Conservation (phyloP, 2,329 filamentous ascomycete genomes). For the Macroventuria anomochaeta region DNA sequence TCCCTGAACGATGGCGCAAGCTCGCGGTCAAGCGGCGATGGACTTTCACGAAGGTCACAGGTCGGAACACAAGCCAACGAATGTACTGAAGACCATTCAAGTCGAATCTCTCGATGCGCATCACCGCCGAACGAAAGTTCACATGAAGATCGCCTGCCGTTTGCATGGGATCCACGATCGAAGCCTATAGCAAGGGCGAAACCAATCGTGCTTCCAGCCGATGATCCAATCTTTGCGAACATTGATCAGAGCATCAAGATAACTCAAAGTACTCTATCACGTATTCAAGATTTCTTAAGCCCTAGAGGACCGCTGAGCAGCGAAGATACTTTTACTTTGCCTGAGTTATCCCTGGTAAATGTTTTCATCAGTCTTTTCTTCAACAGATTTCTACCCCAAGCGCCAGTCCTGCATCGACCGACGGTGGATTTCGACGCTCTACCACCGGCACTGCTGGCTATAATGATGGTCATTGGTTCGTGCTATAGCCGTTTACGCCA, state of each 20-base stretch:
- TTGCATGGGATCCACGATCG: slow-evolving; percentile 14
- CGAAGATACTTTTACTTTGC: slow-evolving; percentile 7
- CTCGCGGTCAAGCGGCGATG: background rate
- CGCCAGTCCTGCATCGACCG: slow-evolving; percentile 7
- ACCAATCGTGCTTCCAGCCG: slow-evolving; percentile 2
- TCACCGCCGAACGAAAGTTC: slow-evolving; percentile 16
- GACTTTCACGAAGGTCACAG: background rate
- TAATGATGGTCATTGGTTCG: slow-evolving; percentile 15
- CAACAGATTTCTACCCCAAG: slow-evolving; percentile 2
- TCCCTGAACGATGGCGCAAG: background rate
- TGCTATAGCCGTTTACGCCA: slow-evolving; percentile 11
- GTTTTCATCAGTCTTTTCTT: slow-evolving; percentile 15
- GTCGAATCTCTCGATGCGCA: background rate
- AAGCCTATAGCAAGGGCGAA: slow-evolving; percentile 8
- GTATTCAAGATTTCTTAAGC: background rate
- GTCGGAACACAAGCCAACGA: background rate
- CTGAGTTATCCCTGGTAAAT: slow-evolving; percentile 8
- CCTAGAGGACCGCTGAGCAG: background rate
- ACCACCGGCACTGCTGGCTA: slow-evolving; percentile 1
- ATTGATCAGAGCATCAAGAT: background rate
- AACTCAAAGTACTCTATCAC: background rate
- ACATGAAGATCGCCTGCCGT: slow-evolving; percentile 9
- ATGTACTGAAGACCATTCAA: background rate
- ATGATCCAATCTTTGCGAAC: slow-evolving; percentile 9
- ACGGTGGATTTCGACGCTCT: background rate